Percentiles rank a stretch among this genome's conserved stretches.
Evolutionary conservation across 306 rosid genomes (phyloP).

Genomic region (Acacia crassicarpa): DNA sequence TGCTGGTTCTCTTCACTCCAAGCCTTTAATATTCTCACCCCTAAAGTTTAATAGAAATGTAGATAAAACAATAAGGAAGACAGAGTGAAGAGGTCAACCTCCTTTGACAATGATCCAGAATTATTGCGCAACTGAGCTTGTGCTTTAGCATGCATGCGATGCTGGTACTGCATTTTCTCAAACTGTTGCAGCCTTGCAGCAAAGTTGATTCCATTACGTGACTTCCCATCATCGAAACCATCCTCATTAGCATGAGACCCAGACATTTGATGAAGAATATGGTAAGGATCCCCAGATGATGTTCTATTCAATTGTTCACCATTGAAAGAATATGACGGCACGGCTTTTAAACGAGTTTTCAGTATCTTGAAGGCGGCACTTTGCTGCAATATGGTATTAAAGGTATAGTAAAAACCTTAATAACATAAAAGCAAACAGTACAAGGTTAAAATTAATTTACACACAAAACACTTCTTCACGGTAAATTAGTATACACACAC

Average conservation of each 20-base stretch:
- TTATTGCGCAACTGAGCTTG: slow-evolving; percentile 40
- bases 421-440: not conserved
- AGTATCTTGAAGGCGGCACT: slow-evolving; percentile 95
- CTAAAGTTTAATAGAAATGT: not conserved
- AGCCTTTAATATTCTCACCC: not conserved
- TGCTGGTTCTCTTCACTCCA: not conserved
- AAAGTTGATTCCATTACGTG: slow-evolving; percentile 68
- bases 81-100: slow-evolving; percentile 29
- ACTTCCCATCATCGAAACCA: slow-evolving; percentile 57
- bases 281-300: slow-evolving; percentile 65
- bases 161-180: slow-evolving; percentile 75
- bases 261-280: slow-evolving; percentile 54
- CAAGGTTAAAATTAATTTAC: slow-evolving; percentile 1
- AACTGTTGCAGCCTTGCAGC: slow-evolving; percentile 75
- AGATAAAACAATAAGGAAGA: not conserved
- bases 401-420: slow-evolving; percentile 16
- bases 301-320: slow-evolving; percentile 58
- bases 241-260: slow-evolving; percentile 60
- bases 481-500: not conserved
- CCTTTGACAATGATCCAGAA: slow-evolving; percentile 49
- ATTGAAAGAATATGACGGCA: slow-evolving; percentile 71
- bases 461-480: not conserved
- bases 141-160: slow-evolving; percentile 57
- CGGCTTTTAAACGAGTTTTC: slow-evolving; percentile 84
- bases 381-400: slow-evolving; percentile 66